Conservation (phyloP, 495 filamentous ascomycete species). For the Immersiella caudata region DNA sequence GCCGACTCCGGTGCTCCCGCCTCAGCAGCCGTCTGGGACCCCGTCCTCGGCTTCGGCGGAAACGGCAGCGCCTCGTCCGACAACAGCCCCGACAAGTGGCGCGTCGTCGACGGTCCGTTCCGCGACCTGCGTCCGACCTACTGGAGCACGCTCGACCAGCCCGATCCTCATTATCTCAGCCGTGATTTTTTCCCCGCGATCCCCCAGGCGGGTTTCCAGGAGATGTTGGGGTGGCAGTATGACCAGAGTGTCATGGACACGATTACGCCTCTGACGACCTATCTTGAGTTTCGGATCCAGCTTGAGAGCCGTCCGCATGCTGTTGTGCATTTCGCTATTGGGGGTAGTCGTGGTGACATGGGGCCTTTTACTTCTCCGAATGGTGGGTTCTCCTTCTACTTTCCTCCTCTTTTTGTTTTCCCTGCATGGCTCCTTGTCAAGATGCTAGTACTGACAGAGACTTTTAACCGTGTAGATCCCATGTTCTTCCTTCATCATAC, state of each 20-base stretch:
- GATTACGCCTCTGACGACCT: not conserved
- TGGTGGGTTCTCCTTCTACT: not conserved
- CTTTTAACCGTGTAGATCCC: not conserved
- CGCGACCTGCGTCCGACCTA: slow-evolving; percentile 1
- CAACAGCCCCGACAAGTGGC: not conserved
- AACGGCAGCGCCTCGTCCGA: slow-evolving; percentile 3
- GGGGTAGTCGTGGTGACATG: not conserved
- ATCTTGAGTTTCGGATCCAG: not conserved
- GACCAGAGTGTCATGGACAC: not conserved
- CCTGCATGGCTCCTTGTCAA: not conserved
- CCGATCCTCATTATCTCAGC: slow-evolving; percentile 10
- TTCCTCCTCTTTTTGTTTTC: not conserved
- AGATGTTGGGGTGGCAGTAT: not conserved
- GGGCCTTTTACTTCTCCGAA: slow-evolving; percentile 5
- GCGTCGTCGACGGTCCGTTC: slow-evolving; percentile 13
- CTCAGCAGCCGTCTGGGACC: slow-evolving; percentile 5
- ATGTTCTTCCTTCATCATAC: slow-evolving; percentile 19
- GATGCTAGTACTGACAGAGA: not conserved
- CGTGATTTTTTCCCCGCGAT: not conserved
- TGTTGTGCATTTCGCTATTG: slow-evolving; percentile 13
- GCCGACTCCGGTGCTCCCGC: slow-evolving; percentile 8
- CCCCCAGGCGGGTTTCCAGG: not conserved
- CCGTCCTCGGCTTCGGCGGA: slow-evolving; percentile 14
- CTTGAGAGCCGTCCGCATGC: slow-evolving; percentile 7
- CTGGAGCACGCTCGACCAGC: not conserved